Percentiles rank a stretch among this genome's conserved stretches.
Evolutionary conservation across 305 asterid genomes (phyloP).

Genomic region (Galium porrigens): DNA sequence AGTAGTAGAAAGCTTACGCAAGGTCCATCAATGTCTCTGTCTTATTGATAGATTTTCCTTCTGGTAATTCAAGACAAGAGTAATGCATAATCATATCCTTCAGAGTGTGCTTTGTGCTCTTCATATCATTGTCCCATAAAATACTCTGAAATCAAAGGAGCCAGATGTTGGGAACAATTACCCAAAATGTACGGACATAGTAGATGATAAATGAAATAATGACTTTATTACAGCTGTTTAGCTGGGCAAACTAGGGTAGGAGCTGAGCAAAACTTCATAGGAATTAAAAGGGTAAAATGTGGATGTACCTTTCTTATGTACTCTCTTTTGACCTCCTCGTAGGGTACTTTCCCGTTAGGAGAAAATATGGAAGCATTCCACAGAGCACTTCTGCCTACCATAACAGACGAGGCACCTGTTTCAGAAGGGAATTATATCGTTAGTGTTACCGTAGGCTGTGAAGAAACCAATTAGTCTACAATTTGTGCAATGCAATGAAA

Average conservation of each 20-base stretch:
- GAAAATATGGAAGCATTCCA: conserved; percentile 90
- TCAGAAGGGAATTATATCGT: conserved; percentile 1
- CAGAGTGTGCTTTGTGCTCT: conserved; percentile 68
- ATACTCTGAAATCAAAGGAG: conserved; percentile 46
- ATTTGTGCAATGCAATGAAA: background rate
- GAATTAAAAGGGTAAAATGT: conserved; percentile 4
- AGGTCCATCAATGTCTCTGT: conserved; percentile 53
- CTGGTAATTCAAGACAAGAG: conserved; percentile 59
- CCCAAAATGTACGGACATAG: background rate
- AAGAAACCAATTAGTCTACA: conserved; percentile 3
- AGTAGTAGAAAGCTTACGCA: conserved; percentile 43
- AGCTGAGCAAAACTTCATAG: conserved; percentile 2
- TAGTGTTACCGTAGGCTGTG: background rate
- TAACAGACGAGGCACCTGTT: conserved; percentile 33
- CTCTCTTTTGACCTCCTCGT: conserved; percentile 65
- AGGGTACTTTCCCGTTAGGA: conserved; percentile 49
- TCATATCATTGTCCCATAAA: conserved; percentile 78
- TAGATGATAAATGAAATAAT: conserved; percentile 6
- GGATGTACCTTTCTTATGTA: conserved; percentile 56
- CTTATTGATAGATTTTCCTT: conserved; percentile 59
- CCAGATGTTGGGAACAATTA: conserved; percentile 15
- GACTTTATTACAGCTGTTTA: background rate
- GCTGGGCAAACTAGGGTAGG: conserved; percentile 4
- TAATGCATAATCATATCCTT: conserved; percentile 70
- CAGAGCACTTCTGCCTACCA: conserved; percentile 93